Conservation (phyloP, 495 filamentous ascomycete species). For the Aspergillus baeticus region DNA sequence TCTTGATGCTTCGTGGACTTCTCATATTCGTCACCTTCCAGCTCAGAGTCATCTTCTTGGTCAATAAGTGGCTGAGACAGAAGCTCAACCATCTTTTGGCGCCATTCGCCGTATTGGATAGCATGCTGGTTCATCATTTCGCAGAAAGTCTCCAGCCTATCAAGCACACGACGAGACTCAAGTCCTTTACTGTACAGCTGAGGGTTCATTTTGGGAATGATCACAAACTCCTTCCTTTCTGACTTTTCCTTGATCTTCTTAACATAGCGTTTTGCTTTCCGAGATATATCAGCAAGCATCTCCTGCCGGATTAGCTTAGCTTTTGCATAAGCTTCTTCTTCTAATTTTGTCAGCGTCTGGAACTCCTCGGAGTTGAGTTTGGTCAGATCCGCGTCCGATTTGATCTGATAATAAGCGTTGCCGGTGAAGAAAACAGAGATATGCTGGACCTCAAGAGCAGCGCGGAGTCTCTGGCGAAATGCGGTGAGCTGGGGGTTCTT, state of each 20-base stretch:
- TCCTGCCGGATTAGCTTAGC: slow-evolving; percentile 78
- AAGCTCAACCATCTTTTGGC: slow-evolving; percentile 65
- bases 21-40: slow-evolving; percentile 86
- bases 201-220: slow-evolving; percentile 59
- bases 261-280: slow-evolving; percentile 46
- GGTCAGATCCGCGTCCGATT: slow-evolving; percentile 60
- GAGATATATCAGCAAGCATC: slow-evolving; percentile 58
- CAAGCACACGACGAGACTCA: slow-evolving; percentile 56
- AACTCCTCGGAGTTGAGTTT: slow-evolving; percentile 65
- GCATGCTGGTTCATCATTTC: slow-evolving; percentile 67
- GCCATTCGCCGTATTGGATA: slow-evolving; percentile 67
- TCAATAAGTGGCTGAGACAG: slow-evolving; percentile 77
- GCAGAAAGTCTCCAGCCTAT: slow-evolving; percentile 54
- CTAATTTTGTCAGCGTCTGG: slow-evolving; percentile 60
- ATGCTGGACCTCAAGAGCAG: slow-evolving; percentile 77
- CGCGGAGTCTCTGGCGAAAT: slow-evolving; percentile 64
- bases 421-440: slow-evolving; percentile 80
- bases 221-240: slow-evolving; percentile 52
- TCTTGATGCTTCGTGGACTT: slow-evolving; percentile 84
- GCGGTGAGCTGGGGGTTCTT: slow-evolving; percentile 52
- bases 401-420: slow-evolving; percentile 81
- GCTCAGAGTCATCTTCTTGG: slow-evolving; percentile 66
- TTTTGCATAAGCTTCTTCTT: slow-evolving; percentile 68
- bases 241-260: slow-evolving; percentile 42
- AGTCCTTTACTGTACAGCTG: slow-evolving; percentile 56